These are phyloP conservation scores for Alternaria brassicicola DNA, from an alignment of 2,329 filamentous ascomycete species.

Conservation along the genomic window DNA sequence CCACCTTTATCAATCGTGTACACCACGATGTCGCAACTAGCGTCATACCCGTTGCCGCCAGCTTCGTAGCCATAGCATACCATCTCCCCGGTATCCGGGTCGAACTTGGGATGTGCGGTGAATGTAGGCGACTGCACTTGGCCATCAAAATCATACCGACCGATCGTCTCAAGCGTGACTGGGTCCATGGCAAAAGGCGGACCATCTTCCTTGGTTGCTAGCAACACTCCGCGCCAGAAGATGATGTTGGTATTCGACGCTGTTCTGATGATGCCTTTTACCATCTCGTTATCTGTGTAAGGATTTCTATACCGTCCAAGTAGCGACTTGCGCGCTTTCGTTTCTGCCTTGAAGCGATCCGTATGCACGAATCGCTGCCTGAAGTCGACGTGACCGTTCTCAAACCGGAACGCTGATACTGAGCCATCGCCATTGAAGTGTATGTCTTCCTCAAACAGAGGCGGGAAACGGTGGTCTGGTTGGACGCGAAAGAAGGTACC, in stretches of 20 bases:
- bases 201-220: constrained; percentile 59
- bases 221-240: constrained; percentile 62
- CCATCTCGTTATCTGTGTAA: constrained; percentile 62
- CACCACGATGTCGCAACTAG: constrained; percentile 47
- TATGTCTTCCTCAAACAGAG: constrained; percentile 61
- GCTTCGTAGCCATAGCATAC: constrained; percentile 53
- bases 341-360: constrained; percentile 51
- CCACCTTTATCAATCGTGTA: constrained; percentile 50
- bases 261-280: constrained; percentile 62
- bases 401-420: constrained; percentile 52
- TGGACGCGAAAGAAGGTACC: constrained; percentile 55
- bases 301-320: constrained; percentile 65
- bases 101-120: constrained; percentile 55
- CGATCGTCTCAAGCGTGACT: constrained; percentile 49
- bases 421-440: constrained; percentile 56
- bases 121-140: constrained; percentile 51
- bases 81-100: constrained; percentile 52
- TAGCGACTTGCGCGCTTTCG: constrained; percentile 48
- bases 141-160: constrained; percentile 49
- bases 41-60: constrained; percentile 45
- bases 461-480: constrained; percentile 59
- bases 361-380: constrained; percentile 53
- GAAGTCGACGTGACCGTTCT: constrained; percentile 52
- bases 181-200: constrained; percentile 51
- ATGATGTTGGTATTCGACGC: constrained; percentile 66